Conservation (phyloP, 108 stramenopile species). For the Skeletonema potamos region DNA sequence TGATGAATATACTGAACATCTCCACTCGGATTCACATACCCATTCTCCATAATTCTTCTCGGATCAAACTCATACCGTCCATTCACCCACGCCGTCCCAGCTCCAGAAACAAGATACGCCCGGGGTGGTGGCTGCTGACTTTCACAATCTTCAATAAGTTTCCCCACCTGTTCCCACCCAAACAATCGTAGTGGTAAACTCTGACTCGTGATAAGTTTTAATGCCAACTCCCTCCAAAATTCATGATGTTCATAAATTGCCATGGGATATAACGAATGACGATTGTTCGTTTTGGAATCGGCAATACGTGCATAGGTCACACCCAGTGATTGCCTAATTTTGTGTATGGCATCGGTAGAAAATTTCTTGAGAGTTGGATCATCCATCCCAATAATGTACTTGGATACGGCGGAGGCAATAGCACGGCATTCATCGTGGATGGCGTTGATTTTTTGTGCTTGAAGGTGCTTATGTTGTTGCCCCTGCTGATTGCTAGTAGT, state of each 20-base stretch:
- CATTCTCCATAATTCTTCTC: slow-evolving; percentile 45
- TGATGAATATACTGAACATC: slow-evolving; percentile 64
- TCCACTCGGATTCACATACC: slow-evolving; percentile 48
- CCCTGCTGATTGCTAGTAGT: slow-evolving; percentile 2
- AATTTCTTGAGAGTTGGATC: slow-evolving; percentile 70
- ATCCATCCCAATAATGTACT: slow-evolving; percentile 44
- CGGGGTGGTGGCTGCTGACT: slow-evolving; percentile 75
- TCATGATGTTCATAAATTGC: slow-evolving; percentile 59
- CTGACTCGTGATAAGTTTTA: slow-evolving; percentile 74
- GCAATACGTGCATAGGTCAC: slow-evolving; percentile 46
- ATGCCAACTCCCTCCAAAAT: slow-evolving; percentile 62
- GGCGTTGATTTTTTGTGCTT: slow-evolving; percentile 39
- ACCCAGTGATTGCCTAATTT: slow-evolving; percentile 20
- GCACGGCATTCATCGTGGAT: slow-evolving; percentile 28
- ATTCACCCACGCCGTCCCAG: slow-evolving; percentile 82
- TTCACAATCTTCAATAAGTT: slow-evolving; percentile 59
- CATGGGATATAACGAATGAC: slow-evolving; percentile 3
- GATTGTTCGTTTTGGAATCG: slow-evolving; percentile 8
- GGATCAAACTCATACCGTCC: slow-evolving; percentile 75
- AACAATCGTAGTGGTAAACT: slow-evolving; percentile 79
- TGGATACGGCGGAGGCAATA: slow-evolving; percentile 61
- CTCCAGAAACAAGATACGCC: slow-evolving; percentile 60
- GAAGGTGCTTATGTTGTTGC: neutral
- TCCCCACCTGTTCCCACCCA: slow-evolving; percentile 84
- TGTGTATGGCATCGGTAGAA: slow-evolving; percentile 52